These are phyloP conservation scores for Hamigera avellanea DNA, from an alignment of 495 filamentous ascomycete species.

Conservation along the genomic window DNA sequence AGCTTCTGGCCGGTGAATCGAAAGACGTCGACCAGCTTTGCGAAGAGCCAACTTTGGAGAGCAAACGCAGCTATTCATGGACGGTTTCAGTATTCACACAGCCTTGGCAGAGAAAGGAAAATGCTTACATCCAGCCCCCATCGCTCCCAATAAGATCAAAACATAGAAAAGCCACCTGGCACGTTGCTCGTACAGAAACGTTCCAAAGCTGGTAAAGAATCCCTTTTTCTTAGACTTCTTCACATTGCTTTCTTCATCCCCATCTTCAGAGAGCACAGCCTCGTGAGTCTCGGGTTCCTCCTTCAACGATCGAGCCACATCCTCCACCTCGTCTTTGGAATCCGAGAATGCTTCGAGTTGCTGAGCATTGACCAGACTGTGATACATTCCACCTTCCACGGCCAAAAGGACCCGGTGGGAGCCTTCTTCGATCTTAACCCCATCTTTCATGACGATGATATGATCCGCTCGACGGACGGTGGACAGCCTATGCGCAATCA, in stretches of 20 bases:
- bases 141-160: slow-evolving; percentile 30
- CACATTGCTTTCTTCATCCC: slow-evolving; percentile 1
- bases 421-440: slow-evolving; percentile 37
- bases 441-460: slow-evolving; percentile 41
- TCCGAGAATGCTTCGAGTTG: slow-evolving; percentile 8
- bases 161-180: slow-evolving; percentile 34
- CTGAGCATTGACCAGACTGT: slow-evolving; percentile 26
- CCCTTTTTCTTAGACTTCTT: slow-evolving; percentile 16
- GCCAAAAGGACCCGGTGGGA: slow-evolving; percentile 31
- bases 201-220: slow-evolving; percentile 30
- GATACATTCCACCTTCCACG: slow-evolving; percentile 30
- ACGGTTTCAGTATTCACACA: too few relatives aligned
- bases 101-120: slow-evolving; percentile 1
- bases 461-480: slow-evolving; percentile 41
- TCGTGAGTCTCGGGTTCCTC: neutral
- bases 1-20: slow-evolving; percentile 22
- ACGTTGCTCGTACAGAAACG: slow-evolving; percentile 37
- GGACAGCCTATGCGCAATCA: slow-evolving; percentile 47
- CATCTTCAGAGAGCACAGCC: too few relatives aligned
- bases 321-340: slow-evolving; percentile 20
- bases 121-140: slow-evolving; percentile 39
- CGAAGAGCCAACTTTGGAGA: slow-evolving; percentile 25
- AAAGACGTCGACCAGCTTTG: slow-evolving; percentile 20
- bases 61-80: slow-evolving; percentile 40
- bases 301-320: neutral